Evolutionary conservation across 306 rosid species (phyloP).

Genomic region (Rubus idaeus): DNA sequence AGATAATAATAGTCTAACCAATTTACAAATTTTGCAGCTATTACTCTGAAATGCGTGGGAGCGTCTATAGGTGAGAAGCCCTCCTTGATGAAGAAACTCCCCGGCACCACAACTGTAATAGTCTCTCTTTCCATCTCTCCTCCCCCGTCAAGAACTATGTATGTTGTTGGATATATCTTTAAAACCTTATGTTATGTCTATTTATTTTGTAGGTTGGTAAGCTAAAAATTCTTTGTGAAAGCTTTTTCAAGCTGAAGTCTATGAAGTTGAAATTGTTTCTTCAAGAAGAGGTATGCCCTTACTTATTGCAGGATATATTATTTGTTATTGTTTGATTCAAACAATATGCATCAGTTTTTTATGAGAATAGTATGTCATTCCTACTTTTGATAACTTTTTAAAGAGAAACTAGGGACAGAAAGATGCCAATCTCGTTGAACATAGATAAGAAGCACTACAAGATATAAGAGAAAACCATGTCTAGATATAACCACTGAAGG

Average conservation of each 20-base stretch:
- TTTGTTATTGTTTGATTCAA: not conserved
- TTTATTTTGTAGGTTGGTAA: constrained; percentile 65
- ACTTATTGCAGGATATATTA: not conserved
- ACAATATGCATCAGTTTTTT: not conserved
- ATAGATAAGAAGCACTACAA: not conserved
- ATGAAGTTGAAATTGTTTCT: constrained; percentile 71
- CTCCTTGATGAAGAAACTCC: constrained; percentile 74
- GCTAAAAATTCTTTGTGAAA: constrained; percentile 86
- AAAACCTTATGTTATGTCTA: constrained; percentile 20
- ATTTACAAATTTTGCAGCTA: constrained; percentile 56
- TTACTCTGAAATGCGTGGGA: constrained; percentile 84
- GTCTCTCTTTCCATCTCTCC: not conserved
- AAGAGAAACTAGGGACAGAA: not conserved
- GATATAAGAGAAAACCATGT: not conserved
- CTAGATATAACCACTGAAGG: not conserved
- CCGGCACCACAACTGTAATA: constrained; percentile 75
- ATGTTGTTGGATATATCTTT: constrained; percentile 26
- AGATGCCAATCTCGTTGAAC: not conserved
- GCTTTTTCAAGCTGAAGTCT: constrained; percentile 85
- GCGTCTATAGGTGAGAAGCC: constrained; percentile 92
- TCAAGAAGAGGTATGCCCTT: constrained; percentile 74
- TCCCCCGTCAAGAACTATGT: not conserved
- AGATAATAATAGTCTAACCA: constrained; percentile 15
- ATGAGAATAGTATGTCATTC: not conserved
- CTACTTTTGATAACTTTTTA: not conserved